Percentiles rank a stretch among this genome's conserved stretches.
Conservation (phyloP, 495 filamentous ascomycete species). For the Xylaria longipes region DNA sequence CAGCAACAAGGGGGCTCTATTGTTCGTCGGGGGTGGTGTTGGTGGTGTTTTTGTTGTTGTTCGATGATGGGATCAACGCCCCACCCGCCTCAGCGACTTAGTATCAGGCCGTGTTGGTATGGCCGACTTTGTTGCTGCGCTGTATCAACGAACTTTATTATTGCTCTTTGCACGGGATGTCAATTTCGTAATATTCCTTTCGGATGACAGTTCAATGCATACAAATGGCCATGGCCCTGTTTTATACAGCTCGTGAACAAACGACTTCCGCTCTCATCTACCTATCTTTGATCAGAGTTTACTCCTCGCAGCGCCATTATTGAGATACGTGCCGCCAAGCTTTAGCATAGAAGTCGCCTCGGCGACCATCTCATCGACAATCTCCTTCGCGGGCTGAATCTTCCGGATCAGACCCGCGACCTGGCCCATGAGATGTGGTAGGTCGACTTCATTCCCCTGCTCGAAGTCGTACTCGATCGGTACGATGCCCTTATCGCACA, state of each 20-base stretch:
- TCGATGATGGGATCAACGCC: too few relatives aligned
- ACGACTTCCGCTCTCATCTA: neutral
- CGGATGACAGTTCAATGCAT: neutral
- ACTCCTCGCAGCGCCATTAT: slow-evolving; percentile 41
- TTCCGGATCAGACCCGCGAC: slow-evolving; percentile 77
- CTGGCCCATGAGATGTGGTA: slow-evolving; percentile 93
- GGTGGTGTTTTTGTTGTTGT: slow-evolving; percentile 3
- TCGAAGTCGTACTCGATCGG: slow-evolving; percentile 83
- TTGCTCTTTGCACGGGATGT: neutral
- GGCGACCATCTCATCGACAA: slow-evolving; percentile 85
- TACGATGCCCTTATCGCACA: slow-evolving; percentile 76
- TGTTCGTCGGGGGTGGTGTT: neutral
- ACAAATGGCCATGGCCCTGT: neutral
- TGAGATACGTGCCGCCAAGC: slow-evolving; percentile 57
- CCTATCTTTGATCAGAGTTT: slow-evolving; percentile 44
- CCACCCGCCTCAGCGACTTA: too few relatives aligned
- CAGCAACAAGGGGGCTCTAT: neutral
- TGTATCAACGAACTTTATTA: neutral
- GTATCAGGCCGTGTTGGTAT: too few relatives aligned
- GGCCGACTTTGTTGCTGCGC: too few relatives aligned
- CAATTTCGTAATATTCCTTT: neutral
- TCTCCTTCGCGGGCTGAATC: slow-evolving; percentile 78
- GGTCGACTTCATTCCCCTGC: slow-evolving; percentile 72
- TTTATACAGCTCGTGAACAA: neutral
- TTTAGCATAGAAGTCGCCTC: slow-evolving; percentile 76